phyloP scores from a whole-genome alignment of 1,139 yeast genomes.

The Kurtzmaniella quercitrusa region DNA sequence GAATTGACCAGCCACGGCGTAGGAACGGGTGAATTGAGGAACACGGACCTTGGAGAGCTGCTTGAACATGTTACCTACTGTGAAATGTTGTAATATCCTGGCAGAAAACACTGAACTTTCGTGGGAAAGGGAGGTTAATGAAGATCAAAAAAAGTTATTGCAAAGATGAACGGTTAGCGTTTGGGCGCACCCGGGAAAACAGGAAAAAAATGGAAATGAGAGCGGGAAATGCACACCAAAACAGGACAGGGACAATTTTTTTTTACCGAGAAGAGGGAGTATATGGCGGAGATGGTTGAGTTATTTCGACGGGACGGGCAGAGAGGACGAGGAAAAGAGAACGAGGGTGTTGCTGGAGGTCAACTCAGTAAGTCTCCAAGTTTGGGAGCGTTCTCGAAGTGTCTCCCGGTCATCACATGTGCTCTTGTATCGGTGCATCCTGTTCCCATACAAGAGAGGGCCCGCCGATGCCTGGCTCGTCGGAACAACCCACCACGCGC shows the following conservation, averaged over 20 bases:
- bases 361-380: too few relatives aligned
- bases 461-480: neutral
- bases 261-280: neutral
- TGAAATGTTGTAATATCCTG: neutral
- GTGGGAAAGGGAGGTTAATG: neutral
- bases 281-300: too few relatives aligned
- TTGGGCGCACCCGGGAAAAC: neutral
- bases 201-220: neutral
- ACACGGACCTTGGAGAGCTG: conserved; percentile 31
- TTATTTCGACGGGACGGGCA: too few relatives aligned
- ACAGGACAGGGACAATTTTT: neutral
- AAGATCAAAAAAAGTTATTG: conserved; percentile 1
- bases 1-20: conserved; percentile 45
- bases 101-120: neutral
- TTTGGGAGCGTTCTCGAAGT: too few relatives aligned
- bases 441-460: neutral
- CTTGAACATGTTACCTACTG: conserved; percentile 32
- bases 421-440: too few relatives aligned
- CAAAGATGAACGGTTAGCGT: neutral
- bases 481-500: neutral
- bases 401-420: too few relatives aligned
- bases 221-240: too few relatives aligned
- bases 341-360: too few relatives aligned
- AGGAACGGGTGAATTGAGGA: conserved; percentile 43
- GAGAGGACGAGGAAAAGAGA: too few relatives aligned